A percentile compares a stretch with the other conserved stretches of the same genome.
Evolutionary conservation across 2,329 filamentous ascomycete species (phyloP).

Genomic region (Orbilia javanica): DNA sequence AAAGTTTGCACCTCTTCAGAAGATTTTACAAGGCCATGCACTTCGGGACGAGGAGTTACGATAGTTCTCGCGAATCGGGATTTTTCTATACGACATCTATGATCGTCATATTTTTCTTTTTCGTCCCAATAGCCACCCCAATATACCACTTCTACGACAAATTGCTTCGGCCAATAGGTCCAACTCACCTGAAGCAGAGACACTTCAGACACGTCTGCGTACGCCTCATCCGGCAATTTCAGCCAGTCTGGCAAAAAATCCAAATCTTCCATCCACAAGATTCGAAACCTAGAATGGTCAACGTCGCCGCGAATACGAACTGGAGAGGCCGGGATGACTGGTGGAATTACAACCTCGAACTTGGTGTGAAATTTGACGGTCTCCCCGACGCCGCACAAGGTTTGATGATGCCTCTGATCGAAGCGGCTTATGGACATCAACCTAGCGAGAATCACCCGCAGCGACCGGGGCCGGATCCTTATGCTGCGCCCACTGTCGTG

Average conservation of each 20-base stretch:
- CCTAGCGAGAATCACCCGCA: background rate
- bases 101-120: background rate
- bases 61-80: background rate
- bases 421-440: background rate
- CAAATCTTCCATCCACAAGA: background rate
- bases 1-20: background rate
- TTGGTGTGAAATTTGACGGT: background rate
- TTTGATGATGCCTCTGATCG: background rate
- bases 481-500: background rate
- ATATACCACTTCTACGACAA: background rate
- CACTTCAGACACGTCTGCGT: background rate
- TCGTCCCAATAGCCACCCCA: background rate
- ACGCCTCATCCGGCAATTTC: background rate
- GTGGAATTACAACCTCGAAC: background rate
- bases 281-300: background rate
- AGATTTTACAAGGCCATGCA: background rate
- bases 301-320: background rate
- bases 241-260: background rate
- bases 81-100: background rate
- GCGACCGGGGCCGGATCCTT: background rate
- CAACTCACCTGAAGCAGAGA: background rate
- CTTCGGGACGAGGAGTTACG: background rate
- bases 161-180: background rate
- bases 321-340: background rate
- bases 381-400: background rate